Conservation (phyloP, 345 rosid genomes). For the Geranium brycei region DNA sequence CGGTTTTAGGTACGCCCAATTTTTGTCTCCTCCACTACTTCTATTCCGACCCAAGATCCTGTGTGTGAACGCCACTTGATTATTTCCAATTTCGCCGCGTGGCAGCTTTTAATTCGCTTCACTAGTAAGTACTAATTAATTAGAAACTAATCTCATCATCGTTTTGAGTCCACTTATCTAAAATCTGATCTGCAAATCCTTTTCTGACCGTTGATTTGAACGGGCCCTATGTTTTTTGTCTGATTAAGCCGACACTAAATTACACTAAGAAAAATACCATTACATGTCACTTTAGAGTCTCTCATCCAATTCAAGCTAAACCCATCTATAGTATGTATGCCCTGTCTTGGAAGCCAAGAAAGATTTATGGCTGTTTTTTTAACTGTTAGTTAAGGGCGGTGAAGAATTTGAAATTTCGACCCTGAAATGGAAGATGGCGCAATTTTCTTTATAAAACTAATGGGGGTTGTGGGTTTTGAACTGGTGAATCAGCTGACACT, state of each 20-base stretch:
- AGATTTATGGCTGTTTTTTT: neutral
- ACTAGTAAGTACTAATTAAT: neutral
- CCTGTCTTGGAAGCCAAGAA: slow-evolving; percentile 14
- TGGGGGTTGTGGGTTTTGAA: neutral
- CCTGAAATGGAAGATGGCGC: slow-evolving; percentile 3
- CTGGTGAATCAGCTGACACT: neutral
- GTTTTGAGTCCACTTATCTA: no score
- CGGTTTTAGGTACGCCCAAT: neutral
- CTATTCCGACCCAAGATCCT: neutral
- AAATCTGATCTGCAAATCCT: no score
- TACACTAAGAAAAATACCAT: neutral
- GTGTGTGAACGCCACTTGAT: no score
- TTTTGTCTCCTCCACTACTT: neutral
- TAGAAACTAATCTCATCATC: no score
- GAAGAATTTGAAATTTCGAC: neutral
- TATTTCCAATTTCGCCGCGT: neutral
- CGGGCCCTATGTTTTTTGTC: neutral
- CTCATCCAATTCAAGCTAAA: neutral
- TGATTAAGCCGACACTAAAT: neutral
- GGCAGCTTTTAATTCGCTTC: neutral
- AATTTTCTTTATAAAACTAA: neutral
- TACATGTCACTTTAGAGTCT: neutral
- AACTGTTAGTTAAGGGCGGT: neutral
- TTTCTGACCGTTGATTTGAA: neutral
- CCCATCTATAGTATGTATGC: neutral